Base-by-base conservation (phyloP, 192 early-diverging fungal genomes). In the Coemansia sp. region DNA sequence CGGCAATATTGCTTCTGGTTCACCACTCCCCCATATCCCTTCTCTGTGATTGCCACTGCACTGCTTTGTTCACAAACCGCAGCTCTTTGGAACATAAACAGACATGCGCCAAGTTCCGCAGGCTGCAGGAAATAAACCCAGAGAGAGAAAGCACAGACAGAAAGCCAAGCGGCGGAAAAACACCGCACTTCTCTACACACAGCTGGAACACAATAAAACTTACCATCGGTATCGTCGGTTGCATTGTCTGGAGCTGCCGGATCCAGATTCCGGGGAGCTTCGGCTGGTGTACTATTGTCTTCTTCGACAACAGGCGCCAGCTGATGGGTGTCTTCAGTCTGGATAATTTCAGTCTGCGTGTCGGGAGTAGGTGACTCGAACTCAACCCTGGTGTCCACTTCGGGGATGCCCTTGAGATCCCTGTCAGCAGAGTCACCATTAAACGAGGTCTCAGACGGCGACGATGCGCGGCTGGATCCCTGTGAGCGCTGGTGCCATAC, bases 401-500 rank as follows among this genome's bases (percentile, higher is more conserved):
- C 44, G 21, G 64, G 56, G 20, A 51, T 26, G 0, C 56, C 34
- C 31, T 49, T 58, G 40, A 42, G 11, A 23, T 48, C 26, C 26
- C 31, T 4, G 18, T 40, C 54, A 26, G 25, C 17, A 21, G 49
- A 28, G 24, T 25, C 59, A 36, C 42, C 58, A 24, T 23, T 46
- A 44, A 62, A 61, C 44, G 74, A 63, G 8, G 68, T 44, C 0
- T 58, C 58, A 4, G 68, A 58, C 17, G 73, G 63, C 54, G 74
- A 67, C 18, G 74, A 68, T 21, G 74, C 60, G 31, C 61, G 74
- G 58, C 74, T 76, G 26, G 68, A 71, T 28, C 58, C 58, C 61
- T 64, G 56, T 15, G 74, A 67, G 51, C 62, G 64, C 61, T 68
- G 74, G 48, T 59, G 74, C 74, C 68, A 71, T 21, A 70, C 53